Base-by-base conservation (phyloP, 371 early-diverging fungal species). In the Chytridium lagenaria region DNA sequence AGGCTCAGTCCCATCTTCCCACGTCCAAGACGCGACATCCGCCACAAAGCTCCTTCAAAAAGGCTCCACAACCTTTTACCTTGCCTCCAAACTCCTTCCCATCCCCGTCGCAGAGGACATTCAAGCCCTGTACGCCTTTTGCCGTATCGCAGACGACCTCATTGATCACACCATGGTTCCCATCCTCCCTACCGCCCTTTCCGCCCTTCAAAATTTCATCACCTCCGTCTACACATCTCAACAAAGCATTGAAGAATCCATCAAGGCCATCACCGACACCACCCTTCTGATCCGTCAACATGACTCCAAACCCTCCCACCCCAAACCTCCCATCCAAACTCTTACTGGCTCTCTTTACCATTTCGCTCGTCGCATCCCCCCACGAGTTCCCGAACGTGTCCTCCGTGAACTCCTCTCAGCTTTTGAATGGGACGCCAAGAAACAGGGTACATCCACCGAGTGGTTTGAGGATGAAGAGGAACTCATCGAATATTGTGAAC, bases 121-220 rank as follows among this genome's bases (percentile, higher is more conserved):
- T 0, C 79, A 84, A 26, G 78, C 84, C 0, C 80, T 90, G 12
- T 90, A 90, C 72, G 88, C 83, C 0, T 87, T 89, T 63, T 90
- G 89, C 68, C 84, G 90, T 34, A 82, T 86, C 26, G 86, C 87
- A 0, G 90, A 90, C 69, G 90, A 90, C 50, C 67, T 90, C 19
- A 83, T 82, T 10, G 90, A 90, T 66, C 73, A 68, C 23, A 31
- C 69, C 5, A 26, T 22, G 2, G 36, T 5, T 34, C 7, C 37
- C 61, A 36, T 61, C 7, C 10, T 26, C 23, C 31, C 50, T 3
- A 40, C n/a, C 7, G 50, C 50, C 15, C 67, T 67, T 2, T 19
- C 2, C 7, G 50, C 68, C 1, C 5, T 76, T 1, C 19, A 68
- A 12, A 59, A 67, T 15, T 71, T 34, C 70, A 28, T 76, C 34